These are phyloP conservation scores for Calonectria pseudoturangicola DNA, from an alignment of 2,329 filamentous ascomycete genomes.

Conservation along the genomic window DNA sequence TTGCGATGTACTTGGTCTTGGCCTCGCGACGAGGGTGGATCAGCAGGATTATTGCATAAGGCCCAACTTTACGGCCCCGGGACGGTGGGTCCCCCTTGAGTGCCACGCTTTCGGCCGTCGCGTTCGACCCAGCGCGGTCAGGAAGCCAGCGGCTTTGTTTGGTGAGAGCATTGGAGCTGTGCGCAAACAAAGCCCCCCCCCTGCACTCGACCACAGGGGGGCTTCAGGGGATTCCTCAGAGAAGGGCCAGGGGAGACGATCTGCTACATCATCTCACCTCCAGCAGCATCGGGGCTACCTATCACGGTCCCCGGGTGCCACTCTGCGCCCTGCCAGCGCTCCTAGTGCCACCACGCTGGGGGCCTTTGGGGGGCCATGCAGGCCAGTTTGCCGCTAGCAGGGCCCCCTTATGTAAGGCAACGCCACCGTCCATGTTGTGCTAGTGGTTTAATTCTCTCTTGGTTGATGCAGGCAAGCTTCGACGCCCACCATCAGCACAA, in stretches of 20 bases:
- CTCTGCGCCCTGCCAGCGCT: conserved; percentile 22
- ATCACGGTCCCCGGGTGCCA: conserved; percentile 31
- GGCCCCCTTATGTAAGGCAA: conserved; percentile 47
- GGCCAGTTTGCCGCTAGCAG: conserved; percentile 32
- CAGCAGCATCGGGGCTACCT: conserved; percentile 35
- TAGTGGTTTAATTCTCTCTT: conserved; percentile 20
- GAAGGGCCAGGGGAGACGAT: conserved; percentile 25
- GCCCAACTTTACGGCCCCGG: conserved; percentile 35
- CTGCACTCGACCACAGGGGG: conserved; percentile 34
- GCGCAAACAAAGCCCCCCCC: background rate
- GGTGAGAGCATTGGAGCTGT: background rate
- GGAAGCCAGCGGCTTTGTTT: conserved; percentile 7
- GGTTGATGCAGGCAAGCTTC: conserved; percentile 18
- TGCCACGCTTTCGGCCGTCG: conserved; percentile 22
- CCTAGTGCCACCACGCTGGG: conserved; percentile 27
- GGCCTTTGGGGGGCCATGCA: conserved; percentile 8
- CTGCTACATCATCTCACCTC: conserved; percentile 34
- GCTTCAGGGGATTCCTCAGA: conserved; percentile 24
- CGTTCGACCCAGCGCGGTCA: conserved; percentile 21
- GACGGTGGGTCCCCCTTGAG: conserved; percentile 24
- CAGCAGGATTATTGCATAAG: conserved; percentile 55
- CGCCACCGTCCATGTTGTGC: conserved; percentile 47
- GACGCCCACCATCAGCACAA: conserved; percentile 17
- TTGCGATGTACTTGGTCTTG: conserved; percentile 37
- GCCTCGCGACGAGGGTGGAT: conserved; percentile 51